These are phyloP conservation scores for Sugiyamaella neomexicana DNA, from an alignment of 1,139 yeast species.

Conservation along the genomic window DNA sequence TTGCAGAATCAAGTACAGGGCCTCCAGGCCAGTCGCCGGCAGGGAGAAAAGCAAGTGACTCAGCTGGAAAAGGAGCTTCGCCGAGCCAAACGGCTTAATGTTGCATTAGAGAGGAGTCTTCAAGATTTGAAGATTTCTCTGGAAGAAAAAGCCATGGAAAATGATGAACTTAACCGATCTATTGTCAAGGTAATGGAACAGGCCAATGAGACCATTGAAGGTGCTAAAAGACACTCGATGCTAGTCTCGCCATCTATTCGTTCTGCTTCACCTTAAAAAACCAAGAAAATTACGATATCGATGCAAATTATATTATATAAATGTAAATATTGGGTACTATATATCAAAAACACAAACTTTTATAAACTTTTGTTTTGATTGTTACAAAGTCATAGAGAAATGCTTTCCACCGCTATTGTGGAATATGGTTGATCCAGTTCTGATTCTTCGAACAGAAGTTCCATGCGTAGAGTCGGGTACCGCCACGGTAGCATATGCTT, in stretches of 20 bases:
- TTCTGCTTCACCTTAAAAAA: conserved; percentile 7
- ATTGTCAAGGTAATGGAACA: conserved; percentile 40
- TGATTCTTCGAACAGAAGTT: conserved; percentile 24
- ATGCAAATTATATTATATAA: background rate
- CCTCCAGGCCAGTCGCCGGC: conserved; percentile 31
- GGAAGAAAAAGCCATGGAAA: conserved; percentile 43
- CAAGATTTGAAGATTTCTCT: conserved; percentile 41
- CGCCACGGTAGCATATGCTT: conserved; percentile 41
- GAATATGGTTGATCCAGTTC: conserved; percentile 30
- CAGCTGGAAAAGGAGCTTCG: conserved; percentile 35
- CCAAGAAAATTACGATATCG: too few species aligned
- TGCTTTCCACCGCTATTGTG: conserved; percentile 34
- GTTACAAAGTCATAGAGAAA: conserved; percentile 28
- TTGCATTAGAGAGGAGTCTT: conserved; percentile 36
- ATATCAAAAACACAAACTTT: too few species aligned
- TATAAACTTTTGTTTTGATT: background rate
- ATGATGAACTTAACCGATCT: conserved; percentile 39
- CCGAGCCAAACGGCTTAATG: conserved; percentile 30
- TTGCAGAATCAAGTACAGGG: conserved; percentile 33
- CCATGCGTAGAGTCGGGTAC: background rate
- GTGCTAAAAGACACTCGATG: conserved; percentile 36
- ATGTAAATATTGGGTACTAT: background rate
- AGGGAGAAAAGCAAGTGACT: conserved; percentile 34
- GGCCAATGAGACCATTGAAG: conserved; percentile 38
- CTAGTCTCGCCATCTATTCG: conserved; percentile 22